These are phyloP conservation scores for Candida takata DNA, from an alignment of 805 yeast species.

Conservation along the genomic window DNA sequence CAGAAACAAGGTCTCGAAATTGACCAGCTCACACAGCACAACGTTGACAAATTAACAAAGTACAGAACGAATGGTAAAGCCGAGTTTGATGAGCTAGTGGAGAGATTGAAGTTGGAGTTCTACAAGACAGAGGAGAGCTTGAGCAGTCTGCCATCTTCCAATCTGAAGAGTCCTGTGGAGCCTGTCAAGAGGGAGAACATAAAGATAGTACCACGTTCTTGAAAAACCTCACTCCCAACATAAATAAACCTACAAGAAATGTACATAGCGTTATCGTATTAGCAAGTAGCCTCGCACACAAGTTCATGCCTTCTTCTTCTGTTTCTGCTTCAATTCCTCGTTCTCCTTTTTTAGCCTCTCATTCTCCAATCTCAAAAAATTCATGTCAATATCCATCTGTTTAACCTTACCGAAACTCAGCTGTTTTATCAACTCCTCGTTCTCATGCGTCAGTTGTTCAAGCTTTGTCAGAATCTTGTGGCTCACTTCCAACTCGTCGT, in stretches of 20 bases:
- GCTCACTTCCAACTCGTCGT: constrained; percentile 68
- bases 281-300: no score
- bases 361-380: constrained; percentile 43
- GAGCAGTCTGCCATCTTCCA: constrained; percentile 16
- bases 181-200: constrained; percentile 15
- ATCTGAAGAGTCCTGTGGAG: constrained; percentile 16
- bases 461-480: constrained; percentile 64
- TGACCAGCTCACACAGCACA: constrained; percentile 47
- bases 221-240: no score
- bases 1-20: constrained; percentile 52
- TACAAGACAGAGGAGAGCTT: constrained; percentile 23
- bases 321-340: background rate
- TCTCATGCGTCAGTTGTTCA: constrained; percentile 56
- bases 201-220: constrained; percentile 18
- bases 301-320: no score
- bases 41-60: constrained; percentile 44
- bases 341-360: constrained; percentile 5
- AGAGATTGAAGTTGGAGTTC: constrained; percentile 40
- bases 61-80: constrained; percentile 43
- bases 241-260: no score
- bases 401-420: constrained; percentile 70
- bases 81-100: constrained; percentile 57
- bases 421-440: constrained; percentile 62
- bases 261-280: no score
- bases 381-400: constrained; percentile 62